Evolutionary conservation across 768 basidiomycete species (phyloP), one percentile per base, ranked within the genome.

Genomic region (Boletellus sp.): DNA sequence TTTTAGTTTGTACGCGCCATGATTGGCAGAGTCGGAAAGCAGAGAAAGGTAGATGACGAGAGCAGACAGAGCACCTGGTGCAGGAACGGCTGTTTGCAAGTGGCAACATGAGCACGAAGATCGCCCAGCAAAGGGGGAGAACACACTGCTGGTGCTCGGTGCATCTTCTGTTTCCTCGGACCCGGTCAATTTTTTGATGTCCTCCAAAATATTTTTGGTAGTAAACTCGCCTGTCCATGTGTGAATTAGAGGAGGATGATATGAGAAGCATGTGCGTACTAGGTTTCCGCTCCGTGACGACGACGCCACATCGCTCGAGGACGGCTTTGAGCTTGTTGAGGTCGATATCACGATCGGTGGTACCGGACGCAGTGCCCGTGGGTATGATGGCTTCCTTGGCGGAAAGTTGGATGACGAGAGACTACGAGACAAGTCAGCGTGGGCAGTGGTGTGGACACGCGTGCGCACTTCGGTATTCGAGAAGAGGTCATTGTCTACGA

Each of bases 361-460:
- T 82, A 1, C 86, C 87, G 34, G 81, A 77, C 0, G 72, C 71
- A 6, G 88, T 87, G n/a, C 86, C 86, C 0, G 81, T 81, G 2
- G 87, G 76, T 36, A 98, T 74, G 47, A 98, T 78, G 3, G 92
- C 93, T 68, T 99, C 96, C 65, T 98, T 98, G n/a, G 93, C 90
- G 0, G 92, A 94, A 2, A 98, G 79, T 65, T 99, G 96, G 51
- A 98, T 98, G 32, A 97, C 73, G 31, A 98, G 78, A 2, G 93
- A 93, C 95, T 97, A 60, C 31, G 23, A 12, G 36, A 50, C 42
- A 17, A 23, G 47, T 53, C 31, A 53, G 39, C 28, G 8, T 1
- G 22, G n/a, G 24, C 34, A 16, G 48, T 23, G 12, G 31, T 20
- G 19, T 32, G 42, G 19, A 47, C 20, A 37, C 15, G 45, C n/a